Percentiles rank a stretch among this genome's conserved stretches.
Conservation (phyloP, 2,329 filamentous ascomycete genomes). For the Dothideomycetes sp. region DNA sequence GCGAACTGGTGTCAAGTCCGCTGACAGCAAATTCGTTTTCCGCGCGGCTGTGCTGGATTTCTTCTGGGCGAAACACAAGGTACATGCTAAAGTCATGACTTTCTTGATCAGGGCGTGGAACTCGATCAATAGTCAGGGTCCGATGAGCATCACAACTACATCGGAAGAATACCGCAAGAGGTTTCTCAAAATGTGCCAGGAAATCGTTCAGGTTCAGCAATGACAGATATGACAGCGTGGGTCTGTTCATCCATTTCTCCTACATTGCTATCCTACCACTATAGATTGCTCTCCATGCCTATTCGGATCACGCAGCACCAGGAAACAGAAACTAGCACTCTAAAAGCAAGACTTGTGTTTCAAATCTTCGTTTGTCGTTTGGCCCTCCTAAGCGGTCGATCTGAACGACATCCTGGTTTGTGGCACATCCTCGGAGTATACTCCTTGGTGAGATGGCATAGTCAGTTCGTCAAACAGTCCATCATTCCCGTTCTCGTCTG, state of each 20-base stretch:
- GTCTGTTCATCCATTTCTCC: too few relatives aligned
- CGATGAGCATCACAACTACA: constrained; percentile 66
- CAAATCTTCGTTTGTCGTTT: too few relatives aligned
- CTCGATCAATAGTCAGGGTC: constrained; percentile 52
- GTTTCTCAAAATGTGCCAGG: constrained; percentile 45
- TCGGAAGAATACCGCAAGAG: constrained; percentile 56
- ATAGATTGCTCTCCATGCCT: too few relatives aligned
- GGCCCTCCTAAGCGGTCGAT: too few relatives aligned
- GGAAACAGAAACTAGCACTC: too few relatives aligned
- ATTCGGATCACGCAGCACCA: too few relatives aligned
- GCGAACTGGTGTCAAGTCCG: constrained; percentile 53
- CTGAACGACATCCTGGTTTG: too few relatives aligned
- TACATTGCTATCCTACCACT: too few relatives aligned
- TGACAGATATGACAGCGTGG: not conserved
- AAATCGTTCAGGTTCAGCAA: constrained; percentile 31
- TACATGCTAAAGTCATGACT: constrained; percentile 58
- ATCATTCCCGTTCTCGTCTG: not conserved
- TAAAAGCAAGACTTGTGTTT: too few relatives aligned
- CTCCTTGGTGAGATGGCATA: too few relatives aligned
- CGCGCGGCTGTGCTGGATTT: constrained; percentile 62
- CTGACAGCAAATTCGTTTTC: constrained; percentile 58
- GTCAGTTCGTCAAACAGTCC: too few relatives aligned
- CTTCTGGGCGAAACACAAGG: constrained; percentile 67
- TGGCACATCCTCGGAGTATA: too few relatives aligned
- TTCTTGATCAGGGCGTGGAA: constrained; percentile 49